Percentiles rank a stretch among this genome's conserved stretches.
These are phyloP conservation scores for Syncephalastrum contaminatum DNA, from an alignment of 371 early-diverging fungal species.

Conservation along the genomic window DNA sequence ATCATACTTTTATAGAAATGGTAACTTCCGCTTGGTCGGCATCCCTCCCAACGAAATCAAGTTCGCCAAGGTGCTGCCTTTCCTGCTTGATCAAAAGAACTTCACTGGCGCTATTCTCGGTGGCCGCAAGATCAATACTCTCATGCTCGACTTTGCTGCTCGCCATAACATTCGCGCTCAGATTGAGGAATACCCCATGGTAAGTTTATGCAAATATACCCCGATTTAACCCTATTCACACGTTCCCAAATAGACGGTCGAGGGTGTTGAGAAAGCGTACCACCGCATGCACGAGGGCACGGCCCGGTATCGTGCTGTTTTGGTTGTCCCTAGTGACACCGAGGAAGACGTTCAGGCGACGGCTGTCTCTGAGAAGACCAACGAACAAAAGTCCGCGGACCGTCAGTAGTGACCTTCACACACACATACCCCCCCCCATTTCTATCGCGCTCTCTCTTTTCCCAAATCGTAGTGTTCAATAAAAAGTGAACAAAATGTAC, in stretches of 20 bases:
- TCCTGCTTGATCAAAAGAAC: constrained; percentile 32
- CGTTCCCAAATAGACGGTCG: constrained; percentile 15
- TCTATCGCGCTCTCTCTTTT: too few relatives aligned
- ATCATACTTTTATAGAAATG: constrained; percentile 36
- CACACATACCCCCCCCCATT: too few relatives aligned
- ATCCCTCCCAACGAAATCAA: constrained; percentile 35
- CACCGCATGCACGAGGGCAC: constrained; percentile 24
- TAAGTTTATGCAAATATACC: constrained; percentile 3
- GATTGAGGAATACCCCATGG: constrained; percentile 45
- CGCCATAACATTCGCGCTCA: constrained; percentile 49
- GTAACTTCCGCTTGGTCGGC: constrained; percentile 54
- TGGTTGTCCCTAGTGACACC: constrained; percentile 18
- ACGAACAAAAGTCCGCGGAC: too few relatives aligned
- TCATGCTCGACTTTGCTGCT: constrained; percentile 53
- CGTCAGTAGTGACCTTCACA: too few relatives aligned
- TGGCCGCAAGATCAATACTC: constrained; percentile 35
- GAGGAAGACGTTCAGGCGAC: not conserved
- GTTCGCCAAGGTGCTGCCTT: constrained; percentile 17
- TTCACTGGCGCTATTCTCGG: constrained; percentile 46
- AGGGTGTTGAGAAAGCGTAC: constrained; percentile 32
- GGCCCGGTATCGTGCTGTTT: constrained; percentile 38
- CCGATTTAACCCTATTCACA: not conserved
- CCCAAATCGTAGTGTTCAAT: too few relatives aligned
- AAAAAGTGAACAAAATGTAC: too few relatives aligned
- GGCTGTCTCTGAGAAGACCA: too few relatives aligned